Evolutionary conservation across 1,284 basidiomycete genomes (phyloP).

Genomic region (Schizophyllum commune): DNA sequence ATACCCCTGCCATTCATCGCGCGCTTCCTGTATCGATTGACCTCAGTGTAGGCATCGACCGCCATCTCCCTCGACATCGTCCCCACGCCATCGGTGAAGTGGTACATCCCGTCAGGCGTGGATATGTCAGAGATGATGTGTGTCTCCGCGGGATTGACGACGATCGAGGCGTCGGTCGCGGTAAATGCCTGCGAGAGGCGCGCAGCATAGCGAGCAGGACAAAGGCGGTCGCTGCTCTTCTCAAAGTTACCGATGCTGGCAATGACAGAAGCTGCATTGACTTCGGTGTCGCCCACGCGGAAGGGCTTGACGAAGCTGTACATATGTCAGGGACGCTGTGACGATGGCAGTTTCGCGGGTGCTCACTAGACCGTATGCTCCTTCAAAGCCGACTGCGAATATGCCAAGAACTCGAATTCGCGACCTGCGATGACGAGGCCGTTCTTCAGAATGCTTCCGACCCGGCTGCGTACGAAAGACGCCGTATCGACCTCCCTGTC

Average conservation of each 20-base stretch:
- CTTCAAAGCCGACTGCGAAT: conserved; percentile 41
- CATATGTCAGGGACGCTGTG: conserved; percentile 19
- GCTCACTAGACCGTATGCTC: conserved; percentile 50
- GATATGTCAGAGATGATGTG: conserved; percentile 36
- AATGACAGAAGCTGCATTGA: conserved; percentile 5
- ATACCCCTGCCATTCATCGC: conserved; percentile 25
- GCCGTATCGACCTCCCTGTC: conserved; percentile 25
- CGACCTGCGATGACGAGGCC: conserved; percentile 24
- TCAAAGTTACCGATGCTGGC: neutral
- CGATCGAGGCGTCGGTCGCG: conserved; percentile 50
- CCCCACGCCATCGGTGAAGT: conserved; percentile 66
- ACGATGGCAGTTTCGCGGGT: conserved; percentile 17
- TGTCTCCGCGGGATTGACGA: conserved; percentile 45
- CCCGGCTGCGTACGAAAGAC: conserved; percentile 20
- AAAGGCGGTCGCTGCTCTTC: conserved; percentile 27
- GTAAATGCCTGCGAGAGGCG: conserved; percentile 69
- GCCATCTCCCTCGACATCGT: conserved; percentile 54
- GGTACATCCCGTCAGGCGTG: conserved; percentile 20
- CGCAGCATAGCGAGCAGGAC: conserved; percentile 65
- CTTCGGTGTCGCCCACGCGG: conserved; percentile 45
- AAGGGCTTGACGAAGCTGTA: conserved; percentile 40
- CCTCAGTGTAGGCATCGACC: conserved; percentile 39
- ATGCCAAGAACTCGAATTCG: conserved; percentile 34
- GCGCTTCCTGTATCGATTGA: conserved; percentile 28
- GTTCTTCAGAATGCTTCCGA: conserved; percentile 21